phyloP scores from a whole-genome alignment of 352 stramenopile genomes.

The Phytophthora ohioensis region DNA sequence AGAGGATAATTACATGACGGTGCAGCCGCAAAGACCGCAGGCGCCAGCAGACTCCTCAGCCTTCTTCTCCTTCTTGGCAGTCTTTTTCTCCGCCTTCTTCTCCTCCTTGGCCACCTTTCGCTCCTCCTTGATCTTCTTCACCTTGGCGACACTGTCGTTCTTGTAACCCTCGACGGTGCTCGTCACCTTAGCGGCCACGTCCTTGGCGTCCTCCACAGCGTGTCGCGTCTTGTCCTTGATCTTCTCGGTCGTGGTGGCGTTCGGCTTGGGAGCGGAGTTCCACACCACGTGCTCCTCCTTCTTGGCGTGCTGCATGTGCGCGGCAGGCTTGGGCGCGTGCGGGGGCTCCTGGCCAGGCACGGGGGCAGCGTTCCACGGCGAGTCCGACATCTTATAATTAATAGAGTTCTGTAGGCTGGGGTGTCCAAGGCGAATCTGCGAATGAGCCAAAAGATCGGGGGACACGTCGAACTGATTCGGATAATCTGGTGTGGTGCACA shows the following conservation, averaged over 20 bases:
- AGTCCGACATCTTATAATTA: slow-evolving; percentile 45
- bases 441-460: slow-evolving; percentile 45
- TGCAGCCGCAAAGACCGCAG: slow-evolving; percentile 63
- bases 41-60: slow-evolving; percentile 56
- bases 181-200: slow-evolving; percentile 50
- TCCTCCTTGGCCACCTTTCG: slow-evolving; percentile 62
- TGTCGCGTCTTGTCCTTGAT: slow-evolving; percentile 56
- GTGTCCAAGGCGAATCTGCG: slow-evolving; percentile 36
- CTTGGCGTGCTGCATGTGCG: slow-evolving; percentile 34
- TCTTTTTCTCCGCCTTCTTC: slow-evolving; percentile 51
- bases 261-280: slow-evolving; percentile 54
- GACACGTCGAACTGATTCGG: slow-evolving; percentile 23
- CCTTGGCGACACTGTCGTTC: slow-evolving; percentile 72
- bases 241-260: slow-evolving; percentile 45
- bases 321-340: slow-evolving; percentile 32
- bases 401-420: not conserved
- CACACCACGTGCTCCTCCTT: slow-evolving; percentile 56
- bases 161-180: slow-evolving; percentile 73
- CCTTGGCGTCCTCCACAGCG: slow-evolving; percentile 54
- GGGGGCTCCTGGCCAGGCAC: slow-evolving; percentile 46
- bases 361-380: slow-evolving; percentile 52
- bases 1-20: slow-evolving; percentile 61
- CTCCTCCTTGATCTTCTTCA: slow-evolving; percentile 62
- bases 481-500: slow-evolving; percentile 16
- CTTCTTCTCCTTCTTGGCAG: slow-evolving; percentile 46